Base-by-base conservation (phyloP, 2,329 filamentous ascomycete species). In the Colletotrichum noveboracense region DNA sequence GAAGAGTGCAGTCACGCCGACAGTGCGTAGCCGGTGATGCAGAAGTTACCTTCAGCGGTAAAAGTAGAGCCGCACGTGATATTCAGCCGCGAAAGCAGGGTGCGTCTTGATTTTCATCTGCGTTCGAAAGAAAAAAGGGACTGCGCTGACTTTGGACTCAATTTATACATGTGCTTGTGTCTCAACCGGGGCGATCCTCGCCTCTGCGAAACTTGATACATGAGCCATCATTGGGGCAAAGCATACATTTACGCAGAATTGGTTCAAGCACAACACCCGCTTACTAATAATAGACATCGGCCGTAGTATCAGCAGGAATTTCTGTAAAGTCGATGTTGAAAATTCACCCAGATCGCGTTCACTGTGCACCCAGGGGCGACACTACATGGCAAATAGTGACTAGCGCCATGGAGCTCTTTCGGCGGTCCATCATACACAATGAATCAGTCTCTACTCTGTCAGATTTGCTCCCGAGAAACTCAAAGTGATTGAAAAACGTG, bases 321-420 rank as follows among this genome's bases (percentile, higher is more conserved):
- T 48, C 38, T 12, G 5, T n/a, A n/a, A 48, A 4, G 2, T n/a
- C 3, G 5, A 43, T n/a, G 9, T 12, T 48, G 0, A 48, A 6
- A n/a, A n/a, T 6, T n/a, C 6, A 12, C 3, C 18, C 3, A 48
- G 18, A 48, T 48, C 18, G 3, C 3, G 38, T n/a, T 48, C 18
- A 10, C 18, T 12, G 9, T 48, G 38, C 18, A 48, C 9, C 38
- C 38, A 10, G 3, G 38, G 18, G 38, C 18, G 38, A n/a, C 38
- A 48, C 18, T n/a, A n/a, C 5, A n/a, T n/a, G 2, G 38, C 9
- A 48, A n/a, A 5, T 1, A 48, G 38, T 48, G 38, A n/a, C 38
- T n/a, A 6, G 38, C 9, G 18, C 3, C 3, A n/a, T n/a, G 1
- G 9, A 43, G 5, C 18, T 43, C 38, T 10, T 43, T 10, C 38